Evolutionary conservation across 139 green algal species (phyloP).

Genomic region (Zygnema cylindricum): DNA sequence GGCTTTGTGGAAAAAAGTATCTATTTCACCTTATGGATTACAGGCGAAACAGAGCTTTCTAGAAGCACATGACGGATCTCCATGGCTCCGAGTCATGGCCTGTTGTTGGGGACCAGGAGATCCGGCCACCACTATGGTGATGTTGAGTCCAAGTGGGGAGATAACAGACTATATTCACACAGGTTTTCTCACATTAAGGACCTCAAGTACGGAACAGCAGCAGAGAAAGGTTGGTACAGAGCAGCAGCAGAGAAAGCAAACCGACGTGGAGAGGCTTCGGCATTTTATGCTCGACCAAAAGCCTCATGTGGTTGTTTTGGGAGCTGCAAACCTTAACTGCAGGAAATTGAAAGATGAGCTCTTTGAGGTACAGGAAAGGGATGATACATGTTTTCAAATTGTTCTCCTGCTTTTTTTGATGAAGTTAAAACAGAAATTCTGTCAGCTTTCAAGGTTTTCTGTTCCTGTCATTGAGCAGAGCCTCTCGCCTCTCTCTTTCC

Average conservation of each 20-base stretch:
- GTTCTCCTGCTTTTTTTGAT: not conserved
- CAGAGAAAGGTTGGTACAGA: not conserved
- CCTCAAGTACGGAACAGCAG: not conserved
- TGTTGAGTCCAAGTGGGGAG: conserved; percentile 74
- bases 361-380: conserved; percentile 26
- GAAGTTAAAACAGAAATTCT: not conserved
- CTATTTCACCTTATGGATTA: conserved; percentile 56
- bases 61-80: conserved; percentile 55
- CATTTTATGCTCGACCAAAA: conserved; percentile 77
- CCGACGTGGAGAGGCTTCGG: conserved; percentile 61
- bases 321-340: conserved; percentile 66
- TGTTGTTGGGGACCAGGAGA: conserved; percentile 73
- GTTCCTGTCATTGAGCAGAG: too few species aligned
- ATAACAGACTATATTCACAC: conserved; percentile 76
- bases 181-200: conserved; percentile 68
- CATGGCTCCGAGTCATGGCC: conserved; percentile 71
- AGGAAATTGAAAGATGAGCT: conserved; percentile 68
- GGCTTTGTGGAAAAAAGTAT: conserved; percentile 51
- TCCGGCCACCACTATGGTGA: conserved; percentile 76
- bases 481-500: too few species aligned
- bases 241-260: conserved; percentile 60
- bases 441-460: not conserved
- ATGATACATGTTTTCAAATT: not conserved
- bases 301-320: conserved; percentile 84
- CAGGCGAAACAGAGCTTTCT: conserved; percentile 20